Evolutionary conservation across 192 early-diverging fungal genomes (phyloP).

Genomic region (Polychytrium aggregatum): DNA sequence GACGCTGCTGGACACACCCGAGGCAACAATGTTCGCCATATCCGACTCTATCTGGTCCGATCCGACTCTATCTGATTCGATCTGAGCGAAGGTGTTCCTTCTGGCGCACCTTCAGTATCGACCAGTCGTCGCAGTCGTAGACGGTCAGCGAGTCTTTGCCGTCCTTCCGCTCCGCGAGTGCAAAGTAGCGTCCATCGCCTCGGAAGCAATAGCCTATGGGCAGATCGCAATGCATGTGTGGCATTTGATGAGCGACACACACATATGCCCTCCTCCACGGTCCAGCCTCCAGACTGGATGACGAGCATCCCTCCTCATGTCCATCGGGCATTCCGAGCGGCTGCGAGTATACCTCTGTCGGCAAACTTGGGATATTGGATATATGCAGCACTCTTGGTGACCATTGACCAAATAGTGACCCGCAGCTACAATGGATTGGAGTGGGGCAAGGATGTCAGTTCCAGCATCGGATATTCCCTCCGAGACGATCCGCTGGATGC

Average conservation of each 20-base stretch:
- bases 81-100: too few species aligned
- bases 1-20: too few species aligned
- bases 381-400: conserved; percentile 36
- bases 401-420: conserved; percentile 57
- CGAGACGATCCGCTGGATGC: too few species aligned
- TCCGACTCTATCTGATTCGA: too few species aligned
- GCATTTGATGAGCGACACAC: too few species aligned
- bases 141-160: conserved; percentile 53
- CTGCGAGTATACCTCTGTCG: conserved; percentile 29
- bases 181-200: conserved; percentile 49
- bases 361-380: conserved; percentile 60
- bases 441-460: conserved; percentile 2
- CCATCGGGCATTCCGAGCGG: background rate
- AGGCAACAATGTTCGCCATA: too few species aligned
- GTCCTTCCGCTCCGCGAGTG: conserved; percentile 44
- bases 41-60: too few species aligned
- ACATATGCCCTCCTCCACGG: too few species aligned
- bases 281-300: background rate
- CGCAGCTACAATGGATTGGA: conserved; percentile 27
- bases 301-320: too few species aligned
- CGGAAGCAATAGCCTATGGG: conserved; percentile 39
- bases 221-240: conserved; percentile 3
- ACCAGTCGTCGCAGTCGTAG: conserved; percentile 56
- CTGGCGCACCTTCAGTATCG: conserved; percentile 45
- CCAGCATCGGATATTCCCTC: conserved; percentile 7